Conservation (phyloP, 768 basidiomycete species). For the Gymnopilus dilepis region DNA sequence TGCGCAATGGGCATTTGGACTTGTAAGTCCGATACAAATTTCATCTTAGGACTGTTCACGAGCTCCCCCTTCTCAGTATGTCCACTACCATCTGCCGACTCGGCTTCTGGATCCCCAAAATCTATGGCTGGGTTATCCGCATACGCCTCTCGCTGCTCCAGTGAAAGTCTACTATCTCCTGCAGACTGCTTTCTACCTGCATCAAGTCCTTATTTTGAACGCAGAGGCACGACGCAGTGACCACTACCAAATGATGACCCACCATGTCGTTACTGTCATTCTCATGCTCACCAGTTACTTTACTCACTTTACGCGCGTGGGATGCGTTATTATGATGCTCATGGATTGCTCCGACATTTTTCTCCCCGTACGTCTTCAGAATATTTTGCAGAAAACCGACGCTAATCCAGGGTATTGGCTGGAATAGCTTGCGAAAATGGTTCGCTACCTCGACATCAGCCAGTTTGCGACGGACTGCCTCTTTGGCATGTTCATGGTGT, state of each 20-base stretch:
- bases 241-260: constrained; percentile 94
- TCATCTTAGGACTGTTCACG: constrained; percentile 19
- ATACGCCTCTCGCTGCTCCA: constrained; percentile 76
- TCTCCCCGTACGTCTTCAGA: constrained; percentile 72
- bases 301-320: constrained; percentile 86
- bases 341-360: constrained; percentile 97
- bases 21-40: constrained; percentile 63
- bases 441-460: constrained; percentile 76
- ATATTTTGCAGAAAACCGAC: neutral
- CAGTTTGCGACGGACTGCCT: constrained; percentile 70
- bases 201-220: constrained; percentile 91
- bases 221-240: constrained; percentile 93
- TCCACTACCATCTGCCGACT: constrained; percentile 76
- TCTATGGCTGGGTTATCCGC: constrained; percentile 85
- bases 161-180: constrained; percentile 90
- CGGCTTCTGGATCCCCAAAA: constrained; percentile 63
- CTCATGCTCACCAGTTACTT: constrained; percentile 82
- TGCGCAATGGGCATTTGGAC: constrained; percentile 74
- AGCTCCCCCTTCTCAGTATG: constrained; percentile 58
- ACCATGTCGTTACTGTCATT: constrained; percentile 88
- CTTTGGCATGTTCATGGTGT: constrained; percentile 84
- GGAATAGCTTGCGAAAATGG: constrained; percentile 87
- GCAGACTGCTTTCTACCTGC: constrained; percentile 88
- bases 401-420: constrained; percentile 13
- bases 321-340: constrained; percentile 86